A percentile compares a stretch with the other conserved stretches of the same genome.
phyloP scores from a whole-genome alignment of 2,329 filamentous ascomycete genomes.

The Cytospora piceae region DNA sequence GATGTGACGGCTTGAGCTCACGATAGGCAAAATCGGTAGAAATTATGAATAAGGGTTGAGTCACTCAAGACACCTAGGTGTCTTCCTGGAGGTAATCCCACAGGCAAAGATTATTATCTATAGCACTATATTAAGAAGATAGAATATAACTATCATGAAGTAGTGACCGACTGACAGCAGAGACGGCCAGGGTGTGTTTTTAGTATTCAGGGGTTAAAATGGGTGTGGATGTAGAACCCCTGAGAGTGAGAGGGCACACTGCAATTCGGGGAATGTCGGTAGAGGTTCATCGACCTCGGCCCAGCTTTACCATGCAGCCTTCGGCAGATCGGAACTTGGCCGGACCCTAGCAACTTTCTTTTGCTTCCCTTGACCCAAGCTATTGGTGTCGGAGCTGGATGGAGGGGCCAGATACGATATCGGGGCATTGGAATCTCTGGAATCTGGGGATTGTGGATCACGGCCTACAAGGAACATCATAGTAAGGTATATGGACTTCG shows the following conservation, averaged over 20 bases:
- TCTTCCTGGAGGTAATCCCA: too few relatives aligned
- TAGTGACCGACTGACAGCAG: too few relatives aligned
- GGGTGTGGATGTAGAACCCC: conserved; percentile 4
- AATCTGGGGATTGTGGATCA: conserved; percentile 24
- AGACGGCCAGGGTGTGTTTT: background rate
- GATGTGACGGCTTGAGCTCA: background rate
- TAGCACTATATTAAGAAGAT: too few relatives aligned
- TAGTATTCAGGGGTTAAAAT: background rate
- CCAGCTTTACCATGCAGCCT: conserved; percentile 11
- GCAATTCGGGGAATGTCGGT: conserved; percentile 23
- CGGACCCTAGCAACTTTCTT: background rate
- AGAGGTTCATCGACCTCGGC: conserved; percentile 22
- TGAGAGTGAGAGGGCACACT: background rate
- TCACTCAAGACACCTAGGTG: background rate
- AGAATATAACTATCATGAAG: background rate
- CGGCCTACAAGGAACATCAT: background rate
- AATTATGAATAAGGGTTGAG: background rate
- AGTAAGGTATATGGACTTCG: background rate
- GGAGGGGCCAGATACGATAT: conserved; percentile 26
- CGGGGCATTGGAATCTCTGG: conserved; percentile 21
- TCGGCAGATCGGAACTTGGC: conserved; percentile 29
- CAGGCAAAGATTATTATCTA: too few relatives aligned
- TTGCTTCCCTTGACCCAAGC: conserved; percentile 12
- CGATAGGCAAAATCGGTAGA: conserved; percentile 24
- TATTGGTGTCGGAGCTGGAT: conserved; percentile 5